Evolutionary conservation across 2,329 filamentous ascomycete genomes (phyloP).

Genomic region (Hirsutella rhossiliensis): DNA sequence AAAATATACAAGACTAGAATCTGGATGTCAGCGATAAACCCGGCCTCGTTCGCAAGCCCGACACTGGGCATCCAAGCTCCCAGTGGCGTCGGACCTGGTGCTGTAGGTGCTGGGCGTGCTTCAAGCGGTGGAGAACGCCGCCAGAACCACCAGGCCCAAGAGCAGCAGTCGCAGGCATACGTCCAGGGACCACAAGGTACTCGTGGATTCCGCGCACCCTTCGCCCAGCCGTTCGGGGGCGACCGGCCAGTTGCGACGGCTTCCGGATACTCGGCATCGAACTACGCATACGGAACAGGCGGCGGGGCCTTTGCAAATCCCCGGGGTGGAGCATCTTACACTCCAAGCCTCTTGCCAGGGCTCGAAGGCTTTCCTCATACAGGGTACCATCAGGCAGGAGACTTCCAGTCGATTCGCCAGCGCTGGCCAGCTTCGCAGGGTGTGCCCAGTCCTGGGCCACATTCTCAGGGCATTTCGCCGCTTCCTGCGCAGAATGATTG

Average conservation of each 20-base stretch:
- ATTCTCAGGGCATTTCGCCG: constrained; percentile 25
- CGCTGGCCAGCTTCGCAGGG: constrained; percentile 31
- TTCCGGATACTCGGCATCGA: constrained; percentile 20
- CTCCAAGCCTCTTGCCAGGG: constrained; percentile 13
- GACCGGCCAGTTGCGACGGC: constrained; percentile 29
- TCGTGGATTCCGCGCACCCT: constrained; percentile 30
- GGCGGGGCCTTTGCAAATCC: constrained; percentile 20
- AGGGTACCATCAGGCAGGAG: constrained; percentile 22
- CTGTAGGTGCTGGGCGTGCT: constrained; percentile 45
- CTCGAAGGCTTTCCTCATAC: constrained; percentile 17
- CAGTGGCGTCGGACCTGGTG: constrained; percentile 53
- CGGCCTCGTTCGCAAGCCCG: constrained; percentile 81
- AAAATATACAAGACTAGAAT: constrained; percentile 99
- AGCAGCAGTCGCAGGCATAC: constrained; percentile 21
- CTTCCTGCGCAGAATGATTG: constrained; percentile 44
- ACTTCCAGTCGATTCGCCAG: constrained; percentile 34
- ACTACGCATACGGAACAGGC: constrained; percentile 21
- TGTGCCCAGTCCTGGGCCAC: constrained; percentile 20
- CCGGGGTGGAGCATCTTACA: constrained; percentile 17
- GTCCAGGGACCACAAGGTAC: constrained; percentile 21
- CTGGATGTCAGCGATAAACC: constrained; percentile 99
- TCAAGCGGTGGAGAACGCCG: constrained; percentile 31
- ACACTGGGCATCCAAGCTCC: constrained; percentile 60
- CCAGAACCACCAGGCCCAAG: constrained; percentile 29
- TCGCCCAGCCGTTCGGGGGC: constrained; percentile 25